A percentile compares a stretch with the other conserved stretches of the same genome.
phyloP scores from a whole-genome alignment of 78 protist genomes.

The Capsaspora owczarzaki region DNA sequence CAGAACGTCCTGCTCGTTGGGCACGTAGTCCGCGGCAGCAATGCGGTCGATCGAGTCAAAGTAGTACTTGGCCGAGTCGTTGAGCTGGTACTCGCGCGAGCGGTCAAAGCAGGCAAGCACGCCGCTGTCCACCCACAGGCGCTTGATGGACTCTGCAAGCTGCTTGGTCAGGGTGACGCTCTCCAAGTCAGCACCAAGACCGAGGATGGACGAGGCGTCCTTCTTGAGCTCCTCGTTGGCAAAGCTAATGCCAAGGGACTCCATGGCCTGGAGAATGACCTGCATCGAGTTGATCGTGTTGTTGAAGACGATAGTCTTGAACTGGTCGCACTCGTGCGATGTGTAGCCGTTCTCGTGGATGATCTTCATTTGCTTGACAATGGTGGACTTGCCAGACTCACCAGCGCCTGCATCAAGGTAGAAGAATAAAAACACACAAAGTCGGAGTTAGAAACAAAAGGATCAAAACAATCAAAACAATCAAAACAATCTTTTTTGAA shows the following conservation, averaged over 20 bases:
- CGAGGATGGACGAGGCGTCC: constrained; percentile 8
- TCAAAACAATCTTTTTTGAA: too few relatives aligned
- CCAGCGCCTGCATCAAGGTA: constrained; percentile 71
- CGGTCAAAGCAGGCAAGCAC: constrained; percentile 56
- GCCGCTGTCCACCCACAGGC: constrained; percentile 72
- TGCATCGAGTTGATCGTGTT: constrained; percentile 63
- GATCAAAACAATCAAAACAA: not conserved
- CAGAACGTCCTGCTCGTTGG: constrained; percentile 81
- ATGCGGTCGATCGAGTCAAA: constrained; percentile 57
- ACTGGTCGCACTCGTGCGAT: constrained; percentile 45
- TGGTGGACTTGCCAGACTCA: constrained; percentile 88
- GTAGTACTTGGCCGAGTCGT: constrained; percentile 78
- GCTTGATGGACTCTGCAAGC: constrained; percentile 36
- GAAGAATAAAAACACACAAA: not conserved
- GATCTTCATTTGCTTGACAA: constrained; percentile 84
- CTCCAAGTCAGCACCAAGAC: constrained; percentile 3
- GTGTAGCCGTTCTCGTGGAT: constrained; percentile 74
- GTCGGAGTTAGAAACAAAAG: not conserved
- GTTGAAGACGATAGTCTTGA: constrained; percentile 43
- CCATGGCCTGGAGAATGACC: constrained; percentile 19
- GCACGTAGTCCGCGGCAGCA: constrained; percentile 59
- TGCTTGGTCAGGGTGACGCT: constrained; percentile 9
- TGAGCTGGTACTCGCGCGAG: constrained; percentile 74
- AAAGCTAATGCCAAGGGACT: not conserved
- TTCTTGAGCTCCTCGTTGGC: not conserved